Percentiles rank a stretch among this genome's conserved stretches.
Evolutionary conservation across 495 filamentous ascomycete genomes (phyloP).

Genomic region (Penicillium paradoxum): DNA sequence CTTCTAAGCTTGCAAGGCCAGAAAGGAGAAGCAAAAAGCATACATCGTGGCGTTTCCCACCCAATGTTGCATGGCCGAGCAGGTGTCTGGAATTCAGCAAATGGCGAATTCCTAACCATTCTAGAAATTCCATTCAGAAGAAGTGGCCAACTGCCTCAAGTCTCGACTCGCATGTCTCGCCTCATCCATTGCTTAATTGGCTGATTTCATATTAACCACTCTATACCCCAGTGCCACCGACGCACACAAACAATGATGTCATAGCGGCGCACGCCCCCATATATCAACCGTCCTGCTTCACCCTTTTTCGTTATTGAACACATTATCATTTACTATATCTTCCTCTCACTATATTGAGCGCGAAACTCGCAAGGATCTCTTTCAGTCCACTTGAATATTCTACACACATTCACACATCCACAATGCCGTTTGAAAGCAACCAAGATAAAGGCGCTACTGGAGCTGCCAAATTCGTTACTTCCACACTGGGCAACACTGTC

Average conservation of each 20-base stretch:
- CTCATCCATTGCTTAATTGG: background rate
- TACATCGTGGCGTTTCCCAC: too few relatives aligned
- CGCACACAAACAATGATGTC: slow-evolving; percentile 1
- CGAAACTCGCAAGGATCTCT: too few relatives aligned
- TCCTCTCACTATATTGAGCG: background rate
- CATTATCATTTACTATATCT: background rate
- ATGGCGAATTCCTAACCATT: background rate
- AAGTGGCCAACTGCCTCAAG: background rate
- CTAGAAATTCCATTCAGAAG: background rate
- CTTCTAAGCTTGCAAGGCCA: too few relatives aligned
- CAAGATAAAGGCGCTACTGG: slow-evolving; percentile 36
- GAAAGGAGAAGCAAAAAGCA: too few relatives aligned
- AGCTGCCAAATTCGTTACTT: slow-evolving; percentile 45
- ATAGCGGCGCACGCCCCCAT: slow-evolving; percentile 1
- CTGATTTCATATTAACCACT: background rate
- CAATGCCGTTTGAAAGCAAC: slow-evolving; percentile 15
- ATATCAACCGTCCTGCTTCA: background rate
- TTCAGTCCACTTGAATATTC: too few relatives aligned
- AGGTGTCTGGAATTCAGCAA: too few relatives aligned
- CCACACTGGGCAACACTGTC: slow-evolving; percentile 56
- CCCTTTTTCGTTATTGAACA: background rate
- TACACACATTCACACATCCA: too few relatives aligned
- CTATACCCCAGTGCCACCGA: background rate
- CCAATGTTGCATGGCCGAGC: background rate
- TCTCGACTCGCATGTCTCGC: background rate